phyloP scores from a whole-genome alignment of 139 green algal genomes.

The Chlorella sp. region DNA sequence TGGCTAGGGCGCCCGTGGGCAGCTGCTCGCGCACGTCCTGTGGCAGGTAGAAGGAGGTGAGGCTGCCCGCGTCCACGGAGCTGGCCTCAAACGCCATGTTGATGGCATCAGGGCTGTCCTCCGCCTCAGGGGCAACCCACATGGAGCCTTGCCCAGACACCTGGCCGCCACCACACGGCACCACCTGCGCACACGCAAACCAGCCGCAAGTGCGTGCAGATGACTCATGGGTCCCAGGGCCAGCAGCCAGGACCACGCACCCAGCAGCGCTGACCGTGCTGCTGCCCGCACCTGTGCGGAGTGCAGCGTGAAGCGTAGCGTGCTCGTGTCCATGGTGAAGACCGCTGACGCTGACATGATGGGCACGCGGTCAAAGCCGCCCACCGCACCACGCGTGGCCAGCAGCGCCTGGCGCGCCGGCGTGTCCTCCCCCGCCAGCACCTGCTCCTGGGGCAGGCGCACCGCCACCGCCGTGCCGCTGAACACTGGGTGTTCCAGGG shows the following conservation, averaged over 20 bases:
- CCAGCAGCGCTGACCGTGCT: no score
- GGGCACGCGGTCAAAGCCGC: slow-evolving; percentile 73
- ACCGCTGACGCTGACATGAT: slow-evolving; percentile 42
- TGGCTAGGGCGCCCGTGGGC: slow-evolving; percentile 8
- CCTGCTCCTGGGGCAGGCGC: not conserved
- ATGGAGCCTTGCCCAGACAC: slow-evolving; percentile 70
- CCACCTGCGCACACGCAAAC: slow-evolving; percentile 2
- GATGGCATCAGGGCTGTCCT: slow-evolving; percentile 78
- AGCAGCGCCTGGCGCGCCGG: slow-evolving; percentile 22
- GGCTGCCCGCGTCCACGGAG: slow-evolving; percentile 53
- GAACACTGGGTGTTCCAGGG: slow-evolving; percentile 88
- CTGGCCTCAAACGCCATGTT: slow-evolving; percentile 54
- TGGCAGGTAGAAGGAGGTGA: slow-evolving; percentile 74
- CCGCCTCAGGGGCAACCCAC: slow-evolving; percentile 67
- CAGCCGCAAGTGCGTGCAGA: no score
- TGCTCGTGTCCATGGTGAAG: slow-evolving; percentile 82
- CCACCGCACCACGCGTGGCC: slow-evolving; percentile 51
- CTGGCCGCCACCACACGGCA: slow-evolving; percentile 71
- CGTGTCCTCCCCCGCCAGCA: slow-evolving; percentile 22
- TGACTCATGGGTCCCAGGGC: no score
- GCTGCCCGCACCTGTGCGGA: slow-evolving; percentile 34
- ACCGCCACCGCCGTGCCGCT: slow-evolving; percentile 37
- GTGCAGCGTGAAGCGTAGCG: slow-evolving; percentile 69
- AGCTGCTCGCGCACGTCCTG: slow-evolving; percentile 13
- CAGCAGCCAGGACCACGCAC: no score